Base-by-base conservation (phyloP, 2,329 filamentous ascomycete species). In the Trichoderma atroviride region DNA sequence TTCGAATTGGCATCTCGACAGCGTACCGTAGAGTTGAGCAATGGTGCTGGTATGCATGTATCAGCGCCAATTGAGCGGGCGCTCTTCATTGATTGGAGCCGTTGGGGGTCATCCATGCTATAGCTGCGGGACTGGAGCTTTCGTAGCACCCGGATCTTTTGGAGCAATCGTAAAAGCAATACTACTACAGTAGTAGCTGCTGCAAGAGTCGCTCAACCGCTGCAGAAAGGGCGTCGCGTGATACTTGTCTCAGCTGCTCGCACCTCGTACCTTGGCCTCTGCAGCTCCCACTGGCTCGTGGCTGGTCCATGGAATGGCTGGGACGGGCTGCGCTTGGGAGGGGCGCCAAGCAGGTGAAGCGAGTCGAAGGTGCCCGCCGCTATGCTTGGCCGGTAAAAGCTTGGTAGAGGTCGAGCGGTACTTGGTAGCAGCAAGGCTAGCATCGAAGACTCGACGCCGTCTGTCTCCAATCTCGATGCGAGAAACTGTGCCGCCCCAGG, bases 401-500 rank as follows among this genome's bases (percentile, higher is more conserved):
- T 64, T 64, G 55, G 29, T 43, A 7, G 40, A 43, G 24, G 27
- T 57, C 52, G 33, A 56, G 61, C 50, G 50, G 50, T 40, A 59
- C 57, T 22, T 43, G n/a, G 6, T 13, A 57, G 61, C 7, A 52
- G 22, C n/a, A 67, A 33, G 37, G 55, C 29, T 59, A 50, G 24
- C 55, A 52, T 47, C 63, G 47, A 57, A 35, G 33, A 35, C 33
- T 35, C 24, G 19, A 31, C 55, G 52, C 52, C 33, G 24, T 66
- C 37, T n/a, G 29, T 22, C 50, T 43, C 55, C 61, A 58, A 69
- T 69, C 68, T 65, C 68, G 61, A 69, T 65, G 61, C 31, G 33
- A 56, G 47, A 43, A 58, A 33, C 60, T 52, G 62, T 52, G 50
- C 62, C 50, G 29, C 31, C 40, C 35, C 43, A 33, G 50, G 62